Evolutionary conservation across 371 early-diverging fungal genomes (phyloP), one percentile per base, ranked within the genome.

Genomic region (Rhizopus delemar): DNA sequence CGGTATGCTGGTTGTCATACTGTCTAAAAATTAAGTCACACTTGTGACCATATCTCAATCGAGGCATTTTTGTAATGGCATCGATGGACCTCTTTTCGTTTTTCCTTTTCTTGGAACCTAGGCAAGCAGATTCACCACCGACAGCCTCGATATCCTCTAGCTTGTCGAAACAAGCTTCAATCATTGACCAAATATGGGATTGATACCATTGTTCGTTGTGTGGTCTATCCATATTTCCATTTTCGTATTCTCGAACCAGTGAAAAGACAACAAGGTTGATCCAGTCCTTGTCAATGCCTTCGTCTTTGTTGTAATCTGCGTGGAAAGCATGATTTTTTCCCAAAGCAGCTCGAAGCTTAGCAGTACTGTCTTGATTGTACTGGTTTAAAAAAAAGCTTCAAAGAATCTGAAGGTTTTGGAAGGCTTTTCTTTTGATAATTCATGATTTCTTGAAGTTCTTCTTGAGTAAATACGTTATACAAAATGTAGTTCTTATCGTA

Each of bases 141-240:
- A 46, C 46, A 46, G 46, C 46, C 28, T 46, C 46, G 28, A 46
- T 28, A 46, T 46, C 3, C 28, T 46, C 28, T 28, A 46, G 28
- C 28, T 46, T 46, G 28, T 46, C 46, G 46, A 46, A 46, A 28
- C 46, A 46, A 50, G 31, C 13, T 50, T 50, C 51, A n/a, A 50
- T 50, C 51, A 50, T 50, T 50, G 51, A 50, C 51, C 31, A 50
- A 13, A 50, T 33, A 32, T 50, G 51, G 13, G 51, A 33, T 50
- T 50, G 51, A 50, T 33, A 50, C 51, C 51, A 50, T 50, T 3
- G 13, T 49, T 49, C 49, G 29, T 16, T 6, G 29, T 49, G 49
- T n/a, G 49, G 49, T 13, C 46, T 46, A 46, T 46, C 28, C 9
- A 46, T 46, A 46, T 46, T 46, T 16, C 46, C 28, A 46, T 46